Evolutionary conservation across 2,329 filamentous ascomycete genomes (phyloP).

Genomic region (Alternaria novae-zelandiae): DNA sequence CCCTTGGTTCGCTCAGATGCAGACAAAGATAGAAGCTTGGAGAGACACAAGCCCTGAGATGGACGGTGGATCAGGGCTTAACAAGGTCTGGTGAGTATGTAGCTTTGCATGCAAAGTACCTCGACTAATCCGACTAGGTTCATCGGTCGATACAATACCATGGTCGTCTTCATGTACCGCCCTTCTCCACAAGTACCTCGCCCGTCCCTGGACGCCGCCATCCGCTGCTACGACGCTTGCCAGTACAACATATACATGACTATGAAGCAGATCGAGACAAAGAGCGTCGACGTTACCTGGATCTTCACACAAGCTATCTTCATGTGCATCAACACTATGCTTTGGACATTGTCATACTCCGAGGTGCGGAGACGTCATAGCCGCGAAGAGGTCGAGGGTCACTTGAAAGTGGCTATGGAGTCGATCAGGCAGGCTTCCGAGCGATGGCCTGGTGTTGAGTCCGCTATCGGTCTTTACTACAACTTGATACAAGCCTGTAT

Average conservation of each 20-base stretch:
- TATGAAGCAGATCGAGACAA: conserved; percentile 76
- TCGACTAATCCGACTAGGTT: conserved; percentile 55
- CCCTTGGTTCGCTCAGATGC: conserved; percentile 85
- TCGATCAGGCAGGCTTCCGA: conserved; percentile 81
- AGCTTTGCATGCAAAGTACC: neutral
- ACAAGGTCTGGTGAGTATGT: conserved; percentile 75
- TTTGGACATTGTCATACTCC: conserved; percentile 90
- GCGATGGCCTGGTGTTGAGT: conserved; percentile 88
- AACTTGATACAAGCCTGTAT: conserved; percentile 85
- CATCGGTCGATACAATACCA: conserved; percentile 77
- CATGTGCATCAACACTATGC: conserved; percentile 87
- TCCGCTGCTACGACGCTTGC: conserved; percentile 82
- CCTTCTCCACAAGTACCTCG: conserved; percentile 91
- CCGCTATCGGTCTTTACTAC: conserved; percentile 84
- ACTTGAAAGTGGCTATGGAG: conserved; percentile 77
- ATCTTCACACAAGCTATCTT: conserved; percentile 89
- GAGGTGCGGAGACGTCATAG: conserved; percentile 77
- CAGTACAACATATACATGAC: conserved; percentile 82
- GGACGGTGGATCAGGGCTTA: conserved; percentile 72
- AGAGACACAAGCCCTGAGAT: conserved; percentile 75
- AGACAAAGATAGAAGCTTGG: conserved; percentile 80
- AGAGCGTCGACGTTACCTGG: conserved; percentile 87
- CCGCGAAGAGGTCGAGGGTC: conserved; percentile 75
- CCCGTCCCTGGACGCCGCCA: conserved; percentile 78
- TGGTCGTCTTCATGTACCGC: conserved; percentile 85